A percentile compares a stretch with the other conserved stretches of the same genome.
phyloP scores from a whole-genome alignment of 164 flowering plant species.

The Cinnamomum chago region DNA sequence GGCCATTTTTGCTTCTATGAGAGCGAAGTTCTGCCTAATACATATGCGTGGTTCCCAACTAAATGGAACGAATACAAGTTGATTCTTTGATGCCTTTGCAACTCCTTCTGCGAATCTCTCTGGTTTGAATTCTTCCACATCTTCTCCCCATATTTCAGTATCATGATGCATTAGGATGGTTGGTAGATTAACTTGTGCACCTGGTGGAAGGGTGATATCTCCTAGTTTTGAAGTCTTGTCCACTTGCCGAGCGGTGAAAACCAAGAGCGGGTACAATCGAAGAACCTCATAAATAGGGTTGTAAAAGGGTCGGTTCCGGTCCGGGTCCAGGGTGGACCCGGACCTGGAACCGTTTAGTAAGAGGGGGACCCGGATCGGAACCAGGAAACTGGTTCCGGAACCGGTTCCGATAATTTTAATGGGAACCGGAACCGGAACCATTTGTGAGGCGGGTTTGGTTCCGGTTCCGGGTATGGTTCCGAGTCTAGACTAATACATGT shows the following conservation, averaged over 20 bases:
- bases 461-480: no score
- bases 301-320: no score
- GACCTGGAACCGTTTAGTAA: no score
- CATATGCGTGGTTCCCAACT: slow-evolving; percentile 4
- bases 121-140: slow-evolving; percentile 9
- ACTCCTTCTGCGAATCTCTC: slow-evolving; percentile 8
- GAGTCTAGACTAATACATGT: no score
- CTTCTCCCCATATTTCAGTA: slow-evolving; percentile 9
- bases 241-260: neutral
- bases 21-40: slow-evolving; percentile 7
- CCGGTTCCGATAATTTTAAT: no score
- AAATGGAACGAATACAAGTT: slow-evolving; percentile 5
- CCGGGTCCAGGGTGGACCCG: no score
- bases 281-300: slow-evolving; percentile 11
- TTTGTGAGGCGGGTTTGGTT: no score
- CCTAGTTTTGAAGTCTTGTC: neutral
- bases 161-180: slow-evolving; percentile 4
- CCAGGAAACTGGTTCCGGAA: no score
- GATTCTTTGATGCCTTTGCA: slow-evolving; percentile 7
- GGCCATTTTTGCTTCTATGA: slow-evolving; percentile 4
- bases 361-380: no score
- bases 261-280: slow-evolving; percentile 3
- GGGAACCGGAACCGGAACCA: no score
- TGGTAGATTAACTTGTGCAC: neutral
- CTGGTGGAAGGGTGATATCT: neutral